Base-by-base conservation (phyloP, 176 grass and related monocot species). In the Cenchrus fungigraminus region DNA sequence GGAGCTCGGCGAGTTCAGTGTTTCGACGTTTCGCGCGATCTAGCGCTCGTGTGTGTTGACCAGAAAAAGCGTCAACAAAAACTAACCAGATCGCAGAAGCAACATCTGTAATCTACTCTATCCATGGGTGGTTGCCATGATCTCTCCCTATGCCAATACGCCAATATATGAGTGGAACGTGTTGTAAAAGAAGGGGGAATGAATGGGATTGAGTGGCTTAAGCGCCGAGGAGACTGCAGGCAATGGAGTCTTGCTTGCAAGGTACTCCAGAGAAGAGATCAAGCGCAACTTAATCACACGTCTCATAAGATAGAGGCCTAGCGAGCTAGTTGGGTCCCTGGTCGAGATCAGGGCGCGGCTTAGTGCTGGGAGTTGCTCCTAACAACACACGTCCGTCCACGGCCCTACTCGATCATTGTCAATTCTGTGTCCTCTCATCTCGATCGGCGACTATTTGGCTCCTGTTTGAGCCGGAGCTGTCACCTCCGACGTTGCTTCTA, bases 231-330 rank as follows among this genome's bases (percentile, higher is more conserved):
- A 45, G 76, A 62, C 56, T 52, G 53, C 37, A 40, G 37, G 2
- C 64, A 74, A 68, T 60, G 79, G 58, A 63, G 60, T 84, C 77
- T 89, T 92, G 83, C 91, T 92, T 92, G 87, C 84, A 92, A 92
- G 91, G 79, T 92, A 92, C 91, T 89, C 77, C 87, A 89, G 4
- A 65, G 76, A 83, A 89, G 4, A 65, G 76, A 83, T 65, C 37
- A 65, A 86, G 65, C 61, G 56, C 74, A 79, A 49, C 76, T 87
- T 83, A 73, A 76, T 22, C 52, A 11, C 45, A 9, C 5, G 45
- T 40, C 69, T 71, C 81, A 29, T 34, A 28, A 87, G 79, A 68
- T 20, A 59, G 81, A 86, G 61, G 37, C 20, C 2, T 57, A 83
- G 79, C 49, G n/a, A 72, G 73, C 25, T 69, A 83, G 83, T 68